Conservation (phyloP, 345 rosid genomes). For the Eucalyptus marginata region DNA sequence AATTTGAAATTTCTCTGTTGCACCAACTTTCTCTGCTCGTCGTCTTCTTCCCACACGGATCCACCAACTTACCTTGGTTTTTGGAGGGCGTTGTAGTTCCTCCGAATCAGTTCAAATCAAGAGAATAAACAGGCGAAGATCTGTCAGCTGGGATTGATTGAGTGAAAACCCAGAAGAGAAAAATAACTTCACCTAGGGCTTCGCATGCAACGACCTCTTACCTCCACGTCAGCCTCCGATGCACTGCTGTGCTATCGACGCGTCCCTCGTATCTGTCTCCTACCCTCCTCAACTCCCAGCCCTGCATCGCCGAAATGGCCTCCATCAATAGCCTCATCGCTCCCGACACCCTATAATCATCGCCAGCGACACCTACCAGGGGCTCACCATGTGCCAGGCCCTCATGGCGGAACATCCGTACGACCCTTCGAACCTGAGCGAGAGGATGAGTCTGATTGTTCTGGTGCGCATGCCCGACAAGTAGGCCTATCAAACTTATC, state of each 20-base stretch:
- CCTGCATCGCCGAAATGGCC: slow-evolving; percentile 18
- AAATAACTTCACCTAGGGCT: slow-evolving; percentile 36
- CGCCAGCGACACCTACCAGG: slow-evolving; percentile 68
- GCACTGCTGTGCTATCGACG: slow-evolving; percentile 20
- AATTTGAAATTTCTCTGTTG: background rate
- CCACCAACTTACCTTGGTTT: background rate
- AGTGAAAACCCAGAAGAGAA: background rate
- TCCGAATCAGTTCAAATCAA: background rate
- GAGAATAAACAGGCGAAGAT: background rate
- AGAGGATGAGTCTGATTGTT: slow-evolving; percentile 14
- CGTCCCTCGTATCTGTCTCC: slow-evolving; percentile 19
- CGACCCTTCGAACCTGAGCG: slow-evolving; percentile 1
- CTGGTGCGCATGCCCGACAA: slow-evolving; percentile 71
- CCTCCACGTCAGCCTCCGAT: slow-evolving; percentile 55
- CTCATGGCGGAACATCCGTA: slow-evolving; percentile 46
- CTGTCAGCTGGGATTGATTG: background rate
- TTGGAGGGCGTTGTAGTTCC: background rate
- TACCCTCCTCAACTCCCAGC: slow-evolving; percentile 19
- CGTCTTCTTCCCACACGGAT: background rate
- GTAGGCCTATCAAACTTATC: background rate
- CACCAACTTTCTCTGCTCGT: background rate
- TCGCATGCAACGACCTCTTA: slow-evolving; percentile 46
- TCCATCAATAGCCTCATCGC: slow-evolving; percentile 47
- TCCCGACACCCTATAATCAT: slow-evolving; percentile 16
- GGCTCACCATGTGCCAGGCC: slow-evolving; percentile 79